Percentiles rank a stretch among this genome's conserved stretches.
phyloP scores from a whole-genome alignment of 306 rosid species.

The Cicer cuneatum region DNA sequence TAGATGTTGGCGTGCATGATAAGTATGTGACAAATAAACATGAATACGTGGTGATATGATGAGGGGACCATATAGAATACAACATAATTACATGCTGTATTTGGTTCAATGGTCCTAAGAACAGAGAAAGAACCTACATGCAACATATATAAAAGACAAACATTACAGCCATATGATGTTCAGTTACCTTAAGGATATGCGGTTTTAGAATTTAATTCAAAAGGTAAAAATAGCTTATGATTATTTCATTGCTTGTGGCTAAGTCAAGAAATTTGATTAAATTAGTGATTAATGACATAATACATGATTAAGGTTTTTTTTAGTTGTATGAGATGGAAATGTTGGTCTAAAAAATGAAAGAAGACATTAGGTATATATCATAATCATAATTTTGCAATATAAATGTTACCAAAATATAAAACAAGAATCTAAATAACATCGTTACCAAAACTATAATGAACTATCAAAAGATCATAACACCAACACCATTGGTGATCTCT shows the following conservation, averaged over 20 bases:
- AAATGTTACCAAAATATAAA: too few species aligned
- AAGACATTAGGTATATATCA: neutral
- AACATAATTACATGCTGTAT: slow-evolving; percentile 39
- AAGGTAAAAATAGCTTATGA: slow-evolving; percentile 1
- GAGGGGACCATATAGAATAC: slow-evolving; percentile 67
- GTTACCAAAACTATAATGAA: neutral
- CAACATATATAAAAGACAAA: slow-evolving; percentile 42
- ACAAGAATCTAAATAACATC: neutral
- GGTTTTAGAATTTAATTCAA: slow-evolving; percentile 25
- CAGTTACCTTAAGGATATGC: slow-evolving; percentile 36
- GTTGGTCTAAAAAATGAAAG: neutral
- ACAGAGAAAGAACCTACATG: neutral
- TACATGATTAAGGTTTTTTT: neutral
- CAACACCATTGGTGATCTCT: neutral
- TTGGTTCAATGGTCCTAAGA: slow-evolving; percentile 44
- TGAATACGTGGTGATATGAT: slow-evolving; percentile 44
- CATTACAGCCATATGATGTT: slow-evolving; percentile 14
- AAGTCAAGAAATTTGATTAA: neutral
- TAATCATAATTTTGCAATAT: neutral
- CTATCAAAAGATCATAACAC: neutral
- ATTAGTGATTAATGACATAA: neutral
- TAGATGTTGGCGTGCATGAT: slow-evolving; percentile 59
- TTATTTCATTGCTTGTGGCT: slow-evolving; percentile 27
- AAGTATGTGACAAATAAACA: slow-evolving; percentile 53
- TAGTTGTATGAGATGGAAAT: neutral